Evolutionary conservation across 805 yeast genomes (phyloP).

Genomic region (Lipomyces yamanashiensis): DNA sequence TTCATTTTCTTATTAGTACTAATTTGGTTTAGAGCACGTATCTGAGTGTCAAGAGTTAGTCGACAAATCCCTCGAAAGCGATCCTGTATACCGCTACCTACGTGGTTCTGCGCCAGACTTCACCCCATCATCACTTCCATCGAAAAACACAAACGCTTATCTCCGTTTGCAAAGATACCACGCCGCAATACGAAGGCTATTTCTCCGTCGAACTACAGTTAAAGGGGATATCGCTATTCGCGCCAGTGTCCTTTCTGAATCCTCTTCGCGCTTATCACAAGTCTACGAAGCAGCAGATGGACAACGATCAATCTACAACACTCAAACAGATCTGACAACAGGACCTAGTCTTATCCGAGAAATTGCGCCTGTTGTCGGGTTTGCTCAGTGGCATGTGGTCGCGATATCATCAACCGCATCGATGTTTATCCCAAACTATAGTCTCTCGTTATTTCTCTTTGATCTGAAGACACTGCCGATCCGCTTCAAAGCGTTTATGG

Average conservation of each 20-base stretch:
- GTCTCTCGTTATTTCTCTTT: constrained; percentile 16
- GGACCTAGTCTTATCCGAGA: neutral
- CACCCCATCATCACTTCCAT: neutral
- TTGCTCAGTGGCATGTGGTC: constrained; percentile 20
- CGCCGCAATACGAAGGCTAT: neutral
- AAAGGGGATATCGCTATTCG: constrained; percentile 22
- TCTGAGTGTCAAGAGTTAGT: constrained; percentile 18
- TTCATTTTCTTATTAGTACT: neutral
- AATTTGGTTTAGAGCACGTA: constrained; percentile 3
- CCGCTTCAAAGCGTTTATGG: constrained; percentile 7
- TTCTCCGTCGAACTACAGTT: constrained; percentile 15
- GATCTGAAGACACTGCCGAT: constrained; percentile 15
- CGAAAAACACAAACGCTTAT: neutral
- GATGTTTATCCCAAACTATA: neutral
- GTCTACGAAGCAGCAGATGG: neutral
- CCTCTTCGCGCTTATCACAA: neutral
- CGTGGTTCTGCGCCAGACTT: neutral
- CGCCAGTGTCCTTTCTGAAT: constrained; percentile 14
- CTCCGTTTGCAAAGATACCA: neutral
- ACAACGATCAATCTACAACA: neutral
- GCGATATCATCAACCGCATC: neutral
- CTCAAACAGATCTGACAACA: neutral
- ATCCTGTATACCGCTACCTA: constrained; percentile 19
- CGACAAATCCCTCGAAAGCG: constrained; percentile 2
- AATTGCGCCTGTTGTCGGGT: constrained; percentile 17